Evolutionary conservation across 176 grass and related monocot genomes (phyloP).

Genomic region (Zoysia pacifica): DNA sequence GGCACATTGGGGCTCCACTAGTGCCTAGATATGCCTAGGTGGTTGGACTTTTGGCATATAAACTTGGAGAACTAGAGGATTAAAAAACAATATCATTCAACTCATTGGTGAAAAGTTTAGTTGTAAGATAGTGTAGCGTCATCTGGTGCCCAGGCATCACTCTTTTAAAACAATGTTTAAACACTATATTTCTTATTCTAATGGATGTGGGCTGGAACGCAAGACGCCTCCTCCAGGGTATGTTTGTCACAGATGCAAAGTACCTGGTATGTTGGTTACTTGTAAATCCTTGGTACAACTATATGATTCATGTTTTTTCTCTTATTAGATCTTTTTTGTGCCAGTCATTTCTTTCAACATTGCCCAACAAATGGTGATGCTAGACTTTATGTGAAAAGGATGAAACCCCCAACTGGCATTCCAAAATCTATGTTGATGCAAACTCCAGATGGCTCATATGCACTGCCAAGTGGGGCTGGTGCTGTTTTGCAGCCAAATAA

Average conservation of each 20-base stretch:
- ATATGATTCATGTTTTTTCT: conserved; percentile 14
- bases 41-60: too few relatives aligned
- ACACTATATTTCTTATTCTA: conserved; percentile 6
- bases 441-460: conserved; percentile 90
- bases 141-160: too few relatives aligned
- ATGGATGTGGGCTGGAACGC: conserved; percentile 79
- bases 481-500: conserved; percentile 97
- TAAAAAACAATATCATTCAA: too few relatives aligned
- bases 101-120: too few relatives aligned
- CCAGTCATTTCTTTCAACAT: conserved; percentile 98
- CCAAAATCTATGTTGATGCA: conserved; percentile 99
- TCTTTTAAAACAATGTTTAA: too few relatives aligned
- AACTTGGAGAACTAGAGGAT: too few relatives aligned
- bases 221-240: conserved; percentile 86
- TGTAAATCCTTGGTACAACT: conserved; percentile 11
- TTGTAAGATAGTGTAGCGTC: too few relatives aligned
- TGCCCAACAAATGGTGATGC: conserved; percentile 96
- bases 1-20: too few relatives aligned
- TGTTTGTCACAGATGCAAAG: conserved; percentile 97
- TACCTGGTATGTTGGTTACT: conserved; percentile 68
- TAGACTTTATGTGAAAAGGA: conserved; percentile 78
- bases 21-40: too few relatives aligned
- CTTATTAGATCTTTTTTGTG: conserved; percentile 28
- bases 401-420: conserved; percentile 97
- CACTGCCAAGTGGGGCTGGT: conserved; percentile 86